Evolutionary conservation across 371 early-diverging fungal species (phyloP), one percentile per base, ranked within the genome.

Genomic region (Mucor saturninus): DNA sequence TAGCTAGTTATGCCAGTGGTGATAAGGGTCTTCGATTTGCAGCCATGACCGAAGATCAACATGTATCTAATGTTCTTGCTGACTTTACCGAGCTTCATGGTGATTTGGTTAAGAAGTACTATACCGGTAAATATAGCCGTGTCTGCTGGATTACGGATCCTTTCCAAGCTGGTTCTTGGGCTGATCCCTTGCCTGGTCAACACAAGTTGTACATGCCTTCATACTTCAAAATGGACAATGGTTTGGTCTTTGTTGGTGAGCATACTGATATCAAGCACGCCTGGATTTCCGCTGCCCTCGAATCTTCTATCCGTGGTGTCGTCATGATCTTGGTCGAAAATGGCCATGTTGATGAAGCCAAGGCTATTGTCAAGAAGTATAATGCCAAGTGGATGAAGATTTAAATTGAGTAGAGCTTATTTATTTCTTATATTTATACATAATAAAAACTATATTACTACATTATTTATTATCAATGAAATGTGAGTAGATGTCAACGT

Each of bases 201-300:
- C 70, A 69, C 35, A 75, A 69, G 15, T 50, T 72, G 2, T 65
- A 65, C 54, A 73, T 70, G 76, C 73, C 71, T 42, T 71, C 73
- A 2, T 67, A 70, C 37, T 66, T 69, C 52, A 70, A 71, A 13
- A 65, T 69, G 62, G 61, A 63, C n/a, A 55, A 66, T 37, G 66
- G 70, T 26, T 30, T 73, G 6, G 69, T 70, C 15, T 73, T 76
- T 61, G 71, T 73, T 11, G 72, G 73, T 54, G 73, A 76, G 37
- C 75, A 75, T 29, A 75, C 72, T 5, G 69, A 72, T 60, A 67
- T 75, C 43, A 72, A 72, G 43, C 69, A 69, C 37, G 75, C 65
- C 5, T 75, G 75, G 72, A 75, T 75, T 39, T 57, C 59, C 14
- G 67, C 67, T 40, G 70, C 75, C 9, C 60, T 75, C 3, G 70